Base-by-base conservation (phyloP, 2,329 filamentous ascomycete genomes). In the Camptophora hylomeconis region DNA sequence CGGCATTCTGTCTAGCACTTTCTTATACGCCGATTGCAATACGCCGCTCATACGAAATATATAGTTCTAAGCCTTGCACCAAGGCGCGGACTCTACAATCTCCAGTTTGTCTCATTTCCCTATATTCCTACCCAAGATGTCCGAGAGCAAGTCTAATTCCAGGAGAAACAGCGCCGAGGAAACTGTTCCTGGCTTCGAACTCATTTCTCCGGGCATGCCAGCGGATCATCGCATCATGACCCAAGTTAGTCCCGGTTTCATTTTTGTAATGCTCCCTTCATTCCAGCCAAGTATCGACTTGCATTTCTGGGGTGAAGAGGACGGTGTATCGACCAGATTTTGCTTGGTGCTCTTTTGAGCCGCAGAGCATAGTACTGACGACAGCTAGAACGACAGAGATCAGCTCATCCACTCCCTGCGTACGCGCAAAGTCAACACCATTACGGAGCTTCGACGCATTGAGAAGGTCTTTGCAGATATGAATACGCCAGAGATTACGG, bases 381-480 rank as follows among this genome's bases (percentile, higher is more conserved):
- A 10, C 11, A 14, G 12, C n/a, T 40, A 63, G 57, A 51, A 53
- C 15, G 57, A 63, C 35, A 63, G 63, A 40, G 49, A 56, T 10
- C 65, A 73, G 37, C 62, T 79, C 37, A 69, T 81, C 38, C 60
- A 72, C 14, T 71, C 73, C 1, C 62, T 83, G 13, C 60, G 60
- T 23, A 72, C 69, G 0, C 75, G 79, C 45, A 69, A 69, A n/a
- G 61, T 82, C 49, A 83, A 82, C 48, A 82, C 78, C 0, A 60
- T 83, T 12, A 75, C 72, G 0, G 76, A 80, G 38, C 67, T 83
- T 16, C 73, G 77, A 40, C 72, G 75, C 10, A 73, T 81, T 41
- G 79, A 84, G 49, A 68, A 70, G 32, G 60, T 69, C 3, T 74
- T 78, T 14, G 69, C 72, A 3, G 51, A 59, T 2, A 64, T 69